A percentile compares a stretch with the other conserved stretches of the same genome.
phyloP scores from a whole-genome alignment of 129 eudicot genomes.

The Helianthus annuus region DNA sequence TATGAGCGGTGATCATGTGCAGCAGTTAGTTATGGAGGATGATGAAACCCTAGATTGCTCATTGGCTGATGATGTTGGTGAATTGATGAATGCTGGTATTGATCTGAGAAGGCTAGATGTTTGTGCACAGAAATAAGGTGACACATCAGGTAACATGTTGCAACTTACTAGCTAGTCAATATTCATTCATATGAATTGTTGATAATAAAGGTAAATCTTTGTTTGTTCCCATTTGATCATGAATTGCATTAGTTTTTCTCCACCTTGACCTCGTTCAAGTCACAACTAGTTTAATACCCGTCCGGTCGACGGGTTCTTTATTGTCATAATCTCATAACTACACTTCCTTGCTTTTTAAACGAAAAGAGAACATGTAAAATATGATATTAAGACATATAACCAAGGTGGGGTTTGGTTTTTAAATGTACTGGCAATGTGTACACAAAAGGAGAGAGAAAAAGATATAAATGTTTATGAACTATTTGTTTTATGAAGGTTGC shows the following conservation, averaged over 20 bases:
- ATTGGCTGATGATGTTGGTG: conserved; percentile 13
- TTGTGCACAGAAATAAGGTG: conserved; percentile 27
- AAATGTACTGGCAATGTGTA: no score
- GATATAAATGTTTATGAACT: no score
- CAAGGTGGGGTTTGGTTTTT: no score
- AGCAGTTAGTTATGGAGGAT: conserved; percentile 19
- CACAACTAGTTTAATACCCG: no score
- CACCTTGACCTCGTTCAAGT: no score
- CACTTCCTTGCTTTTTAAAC: no score
- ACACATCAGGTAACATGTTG: conserved; percentile 16
- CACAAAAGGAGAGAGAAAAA: no score
- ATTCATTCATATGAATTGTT: conserved; percentile 3
- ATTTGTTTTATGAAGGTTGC: no score
- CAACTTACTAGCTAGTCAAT: conserved; percentile 3
- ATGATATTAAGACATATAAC: no score
- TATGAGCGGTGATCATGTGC: not conserved
- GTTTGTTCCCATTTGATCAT: not conserved
- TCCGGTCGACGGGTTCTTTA: no score
- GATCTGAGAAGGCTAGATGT: conserved; percentile 10
- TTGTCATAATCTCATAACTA: no score
- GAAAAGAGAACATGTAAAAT: no score
- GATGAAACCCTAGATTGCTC: conserved; percentile 29
- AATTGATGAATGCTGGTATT: conserved; percentile 4
- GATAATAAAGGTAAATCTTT: conserved; percentile 11
- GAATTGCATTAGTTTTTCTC: not conserved